Evolutionary conservation across 2,329 filamentous ascomycete species (phyloP).

Genomic region (Calonectria pteridis): DNA sequence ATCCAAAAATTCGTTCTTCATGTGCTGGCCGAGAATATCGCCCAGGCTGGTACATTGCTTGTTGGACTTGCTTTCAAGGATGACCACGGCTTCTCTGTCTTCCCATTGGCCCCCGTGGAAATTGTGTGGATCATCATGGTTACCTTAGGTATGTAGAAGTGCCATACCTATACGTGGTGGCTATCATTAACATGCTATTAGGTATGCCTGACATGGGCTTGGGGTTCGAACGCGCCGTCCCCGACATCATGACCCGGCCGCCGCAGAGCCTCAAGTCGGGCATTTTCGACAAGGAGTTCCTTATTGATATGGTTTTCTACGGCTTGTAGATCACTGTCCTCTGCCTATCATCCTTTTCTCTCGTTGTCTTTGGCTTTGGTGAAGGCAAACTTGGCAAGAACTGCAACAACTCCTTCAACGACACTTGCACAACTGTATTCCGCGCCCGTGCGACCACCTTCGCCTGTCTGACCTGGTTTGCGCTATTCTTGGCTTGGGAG

Average conservation of each 20-base stretch:
- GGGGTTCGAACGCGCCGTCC: constrained; percentile 76
- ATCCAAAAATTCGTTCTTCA: constrained; percentile 81
- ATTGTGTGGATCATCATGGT: constrained; percentile 87
- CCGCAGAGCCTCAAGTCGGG: constrained; percentile 70
- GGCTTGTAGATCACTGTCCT: constrained; percentile 76
- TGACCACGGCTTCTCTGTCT: constrained; percentile 71
- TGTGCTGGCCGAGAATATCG: constrained; percentile 76
- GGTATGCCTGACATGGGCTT: constrained; percentile 80
- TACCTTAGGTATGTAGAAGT: constrained; percentile 70
- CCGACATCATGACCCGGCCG: constrained; percentile 77
- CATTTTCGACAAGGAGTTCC: constrained; percentile 74
- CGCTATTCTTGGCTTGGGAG: constrained; percentile 82
- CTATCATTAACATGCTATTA: background rate
- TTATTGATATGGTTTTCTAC: constrained; percentile 76
- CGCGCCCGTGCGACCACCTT: constrained; percentile 80
- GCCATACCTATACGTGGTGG: background rate
- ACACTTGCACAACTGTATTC: constrained; percentile 71
- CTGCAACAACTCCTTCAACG: constrained; percentile 70
- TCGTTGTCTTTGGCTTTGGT: constrained; percentile 65
- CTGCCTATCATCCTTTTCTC: constrained; percentile 64
- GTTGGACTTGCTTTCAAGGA: constrained; percentile 81
- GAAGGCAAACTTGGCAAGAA: constrained; percentile 66
- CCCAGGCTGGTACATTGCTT: constrained; percentile 75
- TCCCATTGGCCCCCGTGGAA: constrained; percentile 78
- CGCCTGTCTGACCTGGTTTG: constrained; percentile 80